phyloP scores from a whole-genome alignment of 2,329 filamentous ascomycete genomes.

The Pyricularia grisea region DNA sequence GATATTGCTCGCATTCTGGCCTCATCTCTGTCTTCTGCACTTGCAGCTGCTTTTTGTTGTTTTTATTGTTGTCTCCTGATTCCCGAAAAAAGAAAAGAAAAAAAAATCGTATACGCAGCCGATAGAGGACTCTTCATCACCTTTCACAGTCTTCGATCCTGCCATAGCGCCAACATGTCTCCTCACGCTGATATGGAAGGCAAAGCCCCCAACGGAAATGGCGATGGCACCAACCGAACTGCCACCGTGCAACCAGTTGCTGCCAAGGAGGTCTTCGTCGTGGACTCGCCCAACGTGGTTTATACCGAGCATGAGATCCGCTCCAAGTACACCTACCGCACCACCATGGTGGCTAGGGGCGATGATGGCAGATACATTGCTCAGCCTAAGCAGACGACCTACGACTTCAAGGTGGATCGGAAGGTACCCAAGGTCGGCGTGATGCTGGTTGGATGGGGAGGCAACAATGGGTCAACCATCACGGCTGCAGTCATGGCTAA shows the following conservation, averaged over 20 bases:
- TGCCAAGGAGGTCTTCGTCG: constrained; percentile 63
- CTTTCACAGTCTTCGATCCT: neutral
- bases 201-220: constrained; percentile 48
- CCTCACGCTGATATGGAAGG: constrained; percentile 67
- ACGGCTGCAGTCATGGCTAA: constrained; percentile 97
- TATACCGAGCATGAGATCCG: constrained; percentile 85
- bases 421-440: constrained; percentile 87
- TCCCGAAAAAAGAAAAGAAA: too few relatives aligned
- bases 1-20: constrained; percentile 13
- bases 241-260: constrained; percentile 35
- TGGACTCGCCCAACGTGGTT: constrained; percentile 83
- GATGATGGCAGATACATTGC: constrained; percentile 69
- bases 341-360: constrained; percentile 68
- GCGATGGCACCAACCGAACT: constrained; percentile 21
- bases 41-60: neutral
- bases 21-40: neutral
- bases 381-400: constrained; percentile 77
- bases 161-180: constrained; percentile 58
- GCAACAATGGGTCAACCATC: constrained; percentile 96
- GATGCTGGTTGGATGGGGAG: constrained; percentile 97
- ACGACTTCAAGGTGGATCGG: constrained; percentile 96
- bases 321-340: constrained; percentile 94
- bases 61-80: too few relatives aligned
- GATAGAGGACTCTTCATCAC: neutral
- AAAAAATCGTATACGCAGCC: too few relatives aligned